phyloP scores from a whole-genome alignment of 2,329 filamentous ascomycete genomes.

The Lachnellula arida region DNA sequence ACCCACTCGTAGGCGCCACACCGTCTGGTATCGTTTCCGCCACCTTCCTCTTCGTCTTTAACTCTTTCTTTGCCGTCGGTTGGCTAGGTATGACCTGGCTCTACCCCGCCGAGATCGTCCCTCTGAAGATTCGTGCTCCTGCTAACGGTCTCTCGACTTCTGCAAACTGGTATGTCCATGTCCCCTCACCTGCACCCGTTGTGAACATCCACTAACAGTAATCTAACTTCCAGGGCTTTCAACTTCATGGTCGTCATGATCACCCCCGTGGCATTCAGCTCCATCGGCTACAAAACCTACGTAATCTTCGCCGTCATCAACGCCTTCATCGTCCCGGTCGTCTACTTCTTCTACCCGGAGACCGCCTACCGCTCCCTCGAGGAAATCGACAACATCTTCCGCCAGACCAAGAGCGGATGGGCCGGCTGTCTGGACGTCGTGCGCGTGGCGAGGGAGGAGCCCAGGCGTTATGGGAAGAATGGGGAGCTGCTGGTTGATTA shows the following conservation, averaged over 20 bases:
- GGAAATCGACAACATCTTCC: conserved; percentile 63
- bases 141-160: conserved; percentile 50
- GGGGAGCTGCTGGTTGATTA: conserved; percentile 46
- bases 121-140: conserved; percentile 47
- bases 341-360: conserved; percentile 62
- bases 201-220: background rate
- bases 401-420: conserved; percentile 40
- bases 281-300: conserved; percentile 56
- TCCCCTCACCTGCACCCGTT: background rate
- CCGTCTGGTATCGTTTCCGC: conserved; percentile 28
- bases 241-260: conserved; percentile 48
- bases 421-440: conserved; percentile 40
- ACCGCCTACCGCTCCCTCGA: conserved; percentile 60
- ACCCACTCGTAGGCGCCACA: no score
- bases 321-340: conserved; percentile 29
- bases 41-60: conserved; percentile 44
- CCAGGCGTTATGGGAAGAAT: conserved; percentile 53
- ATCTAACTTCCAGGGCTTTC: conserved; percentile 39
- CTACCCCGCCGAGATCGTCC: conserved; percentile 54
- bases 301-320: conserved; percentile 60
- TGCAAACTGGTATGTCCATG: conserved; percentile 24
- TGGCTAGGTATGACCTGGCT: conserved; percentile 53
- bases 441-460: conserved; percentile 42
- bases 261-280: conserved; percentile 37
- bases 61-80: conserved; percentile 48